Conservation (phyloP, 495 filamentous ascomycete species). For the Penicillium cosmopolitanum region DNA sequence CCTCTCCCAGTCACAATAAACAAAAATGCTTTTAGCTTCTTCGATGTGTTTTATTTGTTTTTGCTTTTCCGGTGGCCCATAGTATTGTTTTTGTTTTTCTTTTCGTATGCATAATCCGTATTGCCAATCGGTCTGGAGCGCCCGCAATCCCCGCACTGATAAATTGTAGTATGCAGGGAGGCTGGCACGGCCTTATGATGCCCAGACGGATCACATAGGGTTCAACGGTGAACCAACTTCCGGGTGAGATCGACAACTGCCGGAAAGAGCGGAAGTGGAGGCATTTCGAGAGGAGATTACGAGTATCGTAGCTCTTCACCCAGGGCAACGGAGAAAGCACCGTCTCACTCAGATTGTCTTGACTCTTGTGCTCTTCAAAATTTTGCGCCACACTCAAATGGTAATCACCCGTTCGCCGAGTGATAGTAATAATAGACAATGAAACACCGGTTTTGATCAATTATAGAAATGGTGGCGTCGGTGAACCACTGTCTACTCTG, state of each 20-base stretch:
- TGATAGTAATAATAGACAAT: not conserved
- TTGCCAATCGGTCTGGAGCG: not conserved
- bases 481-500: not conserved
- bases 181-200: not conserved
- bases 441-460: not conserved
- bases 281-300: slow-evolving; percentile 1
- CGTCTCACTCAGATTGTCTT: not conserved
- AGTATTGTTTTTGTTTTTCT: not conserved
- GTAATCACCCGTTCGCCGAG: not conserved
- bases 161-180: not conserved
- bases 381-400: slow-evolving; percentile 1
- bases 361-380: not conserved
- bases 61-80: not conserved
- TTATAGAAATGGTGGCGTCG: not conserved
- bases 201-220: not conserved
- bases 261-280: slow-evolving; percentile 4
- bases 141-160: not conserved
- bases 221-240: slow-evolving; percentile 8
- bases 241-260: not conserved
- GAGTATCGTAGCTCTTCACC: not conserved
- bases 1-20: slow-evolving; percentile 3
- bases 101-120: not conserved
- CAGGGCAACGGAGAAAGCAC: slow-evolving; percentile 7
- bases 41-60: not conserved
- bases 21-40: not conserved